A percentile compares a stretch with the other conserved stretches of the same genome.
phyloP scores from a whole-genome alignment of 1,139 yeast species.

The Diutina ranongensis region DNA sequence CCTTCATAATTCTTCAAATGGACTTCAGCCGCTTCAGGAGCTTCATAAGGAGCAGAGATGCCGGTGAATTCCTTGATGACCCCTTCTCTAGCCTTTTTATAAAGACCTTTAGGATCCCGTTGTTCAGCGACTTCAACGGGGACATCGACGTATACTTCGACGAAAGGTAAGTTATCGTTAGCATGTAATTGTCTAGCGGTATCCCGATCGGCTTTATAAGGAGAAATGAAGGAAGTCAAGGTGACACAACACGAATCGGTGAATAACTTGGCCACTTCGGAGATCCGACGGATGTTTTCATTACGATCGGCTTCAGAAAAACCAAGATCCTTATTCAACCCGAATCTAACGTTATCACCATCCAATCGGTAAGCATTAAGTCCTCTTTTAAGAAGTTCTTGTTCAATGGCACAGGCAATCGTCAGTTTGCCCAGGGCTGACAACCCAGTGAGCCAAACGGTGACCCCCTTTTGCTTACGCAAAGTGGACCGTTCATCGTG shows the following conservation, averaged over 20 bases:
- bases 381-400: constrained; percentile 55
- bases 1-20: constrained; percentile 62
- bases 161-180: constrained; percentile 64
- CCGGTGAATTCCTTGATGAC: constrained; percentile 92
- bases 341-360: constrained; percentile 91
- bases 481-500: constrained; percentile 65
- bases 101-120: constrained; percentile 94
- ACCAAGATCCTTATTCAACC: constrained; percentile 88
- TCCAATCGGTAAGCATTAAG: constrained; percentile 77
- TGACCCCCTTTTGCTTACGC: constrained; percentile 76
- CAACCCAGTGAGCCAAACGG: constrained; percentile 91
- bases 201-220: constrained; percentile 75
- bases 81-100: constrained; percentile 94
- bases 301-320: constrained; percentile 85
- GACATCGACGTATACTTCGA: constrained; percentile 86
- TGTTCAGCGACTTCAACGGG: constrained; percentile 90
- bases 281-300: constrained; percentile 88
- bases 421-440: constrained; percentile 95
- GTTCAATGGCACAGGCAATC: constrained; percentile 90
- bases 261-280: constrained; percentile 84
- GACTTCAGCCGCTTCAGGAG: constrained; percentile 75
- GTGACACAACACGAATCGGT: constrained; percentile 83
- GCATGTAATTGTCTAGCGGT: constrained; percentile 78
- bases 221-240: constrained; percentile 84
- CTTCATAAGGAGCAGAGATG: constrained; percentile 91